These are phyloP conservation scores for Solanum commersonii DNA, from an alignment of 257 asterid species.

Conservation along the genomic window DNA sequence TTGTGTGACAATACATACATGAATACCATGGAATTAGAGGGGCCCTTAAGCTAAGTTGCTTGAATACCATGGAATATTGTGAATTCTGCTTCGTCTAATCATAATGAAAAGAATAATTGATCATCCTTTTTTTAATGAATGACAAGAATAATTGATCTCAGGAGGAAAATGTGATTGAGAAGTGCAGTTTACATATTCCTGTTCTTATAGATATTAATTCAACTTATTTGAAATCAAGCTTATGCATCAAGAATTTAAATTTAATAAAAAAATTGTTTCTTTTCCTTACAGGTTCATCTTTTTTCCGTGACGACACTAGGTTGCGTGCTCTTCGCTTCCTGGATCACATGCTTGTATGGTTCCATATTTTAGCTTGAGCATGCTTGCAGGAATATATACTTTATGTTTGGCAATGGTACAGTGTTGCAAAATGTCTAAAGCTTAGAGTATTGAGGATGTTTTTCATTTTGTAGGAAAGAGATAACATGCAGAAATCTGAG, in stretches of 20 bases:
- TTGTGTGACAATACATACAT: neutral
- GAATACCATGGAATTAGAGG: neutral
- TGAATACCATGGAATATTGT: too few relatives aligned
- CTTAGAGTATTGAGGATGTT: neutral
- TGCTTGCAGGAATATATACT: neutral
- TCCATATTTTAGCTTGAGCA: neutral
- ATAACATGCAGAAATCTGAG: slow-evolving; percentile 95
- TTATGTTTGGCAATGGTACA: neutral
- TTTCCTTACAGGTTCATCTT: slow-evolving; percentile 72
- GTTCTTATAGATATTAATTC: neutral
- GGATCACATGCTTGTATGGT: slow-evolving; percentile 86
- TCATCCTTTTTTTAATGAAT: neutral
- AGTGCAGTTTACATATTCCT: neutral
- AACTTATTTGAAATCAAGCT: neutral
- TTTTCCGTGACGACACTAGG: slow-evolving; percentile 92
- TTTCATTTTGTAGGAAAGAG: slow-evolving; percentile 81
- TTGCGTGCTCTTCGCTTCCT: slow-evolving; percentile 99
- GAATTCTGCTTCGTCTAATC: neutral
- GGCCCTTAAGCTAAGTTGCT: neutral
- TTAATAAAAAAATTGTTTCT: neutral
- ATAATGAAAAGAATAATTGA: neutral
- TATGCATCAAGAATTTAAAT: neutral
- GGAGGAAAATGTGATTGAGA: neutral
- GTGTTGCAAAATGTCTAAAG: neutral
- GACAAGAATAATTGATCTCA: neutral